These are phyloP conservation scores for Xanthoconium stramineum DNA, from an alignment of 768 basidiomycete species.

Conservation along the genomic window DNA sequence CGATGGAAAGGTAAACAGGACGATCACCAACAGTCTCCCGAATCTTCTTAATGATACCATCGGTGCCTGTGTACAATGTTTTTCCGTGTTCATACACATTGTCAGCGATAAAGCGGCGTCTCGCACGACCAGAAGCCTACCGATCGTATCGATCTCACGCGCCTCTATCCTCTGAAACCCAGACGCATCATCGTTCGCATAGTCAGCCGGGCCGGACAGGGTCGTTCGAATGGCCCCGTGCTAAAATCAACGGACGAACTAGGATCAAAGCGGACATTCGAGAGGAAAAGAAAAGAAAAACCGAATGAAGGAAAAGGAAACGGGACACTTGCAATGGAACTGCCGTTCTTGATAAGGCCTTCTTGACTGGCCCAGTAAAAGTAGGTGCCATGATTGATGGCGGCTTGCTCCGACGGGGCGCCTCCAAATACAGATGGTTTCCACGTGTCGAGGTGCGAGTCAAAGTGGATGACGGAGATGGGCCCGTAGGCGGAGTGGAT, in stretches of 20 bases:
- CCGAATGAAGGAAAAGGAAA: conserved; percentile 23
- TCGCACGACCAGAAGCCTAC: conserved; percentile 32
- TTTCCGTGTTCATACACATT: not conserved
- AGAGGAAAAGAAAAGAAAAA: conserved; percentile 15
- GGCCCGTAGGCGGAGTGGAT: conserved; percentile 75
- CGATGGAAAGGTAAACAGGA: conserved; percentile 79
- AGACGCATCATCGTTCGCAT: conserved; percentile 69
- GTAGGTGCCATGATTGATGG: conserved; percentile 86
- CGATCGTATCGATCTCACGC: conserved; percentile 79
- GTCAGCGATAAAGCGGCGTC: not conserved
- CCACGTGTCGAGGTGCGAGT: conserved; percentile 82
- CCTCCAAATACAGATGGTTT: conserved; percentile 73
- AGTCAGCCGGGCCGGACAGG: conserved; percentile 73
- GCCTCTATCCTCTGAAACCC: conserved; percentile 85
- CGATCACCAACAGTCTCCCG: conserved; percentile 68
- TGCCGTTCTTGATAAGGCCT: conserved; percentile 73
- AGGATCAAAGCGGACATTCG: conserved; percentile 57
- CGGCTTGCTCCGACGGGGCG: conserved; percentile 65
- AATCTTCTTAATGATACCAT: conserved; percentile 78
- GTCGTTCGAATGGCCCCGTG: conserved; percentile 87
- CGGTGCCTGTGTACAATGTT: conserved; percentile 45
- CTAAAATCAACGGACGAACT: conserved; percentile 57
- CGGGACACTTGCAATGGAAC: conserved; percentile 75
- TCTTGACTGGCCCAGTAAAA: conserved; percentile 88
- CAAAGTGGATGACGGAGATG: conserved; percentile 83